phyloP scores from a whole-genome alignment of 2,329 filamentous ascomycete genomes.

The Ophiostoma piceae region DNA sequence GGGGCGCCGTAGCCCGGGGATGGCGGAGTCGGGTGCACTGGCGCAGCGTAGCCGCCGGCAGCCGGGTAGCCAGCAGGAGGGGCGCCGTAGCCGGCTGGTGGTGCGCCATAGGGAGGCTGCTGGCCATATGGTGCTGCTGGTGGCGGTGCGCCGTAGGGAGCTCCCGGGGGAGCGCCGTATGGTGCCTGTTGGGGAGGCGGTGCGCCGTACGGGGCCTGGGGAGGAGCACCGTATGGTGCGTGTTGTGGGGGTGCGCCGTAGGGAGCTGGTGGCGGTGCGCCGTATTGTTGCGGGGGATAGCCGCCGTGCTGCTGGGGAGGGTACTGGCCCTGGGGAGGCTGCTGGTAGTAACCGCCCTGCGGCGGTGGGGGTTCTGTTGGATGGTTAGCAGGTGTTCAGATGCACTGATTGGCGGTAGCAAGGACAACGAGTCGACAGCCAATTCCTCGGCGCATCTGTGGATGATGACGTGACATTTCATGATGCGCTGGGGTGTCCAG shows the following conservation, averaged over 20 bases:
- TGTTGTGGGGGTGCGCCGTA: slow-evolving; percentile 31
- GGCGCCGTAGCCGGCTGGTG: slow-evolving; percentile 33
- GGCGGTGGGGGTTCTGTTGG: slow-evolving; percentile 30
- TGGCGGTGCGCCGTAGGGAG: slow-evolving; percentile 28
- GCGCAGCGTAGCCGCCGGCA: slow-evolving; percentile 26
- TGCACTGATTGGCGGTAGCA: neutral
- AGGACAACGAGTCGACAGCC: neutral
- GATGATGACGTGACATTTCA: neutral
- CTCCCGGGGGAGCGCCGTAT: slow-evolving; percentile 31
- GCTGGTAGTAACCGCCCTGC: slow-evolving; percentile 29
- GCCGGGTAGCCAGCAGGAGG: slow-evolving; percentile 33
- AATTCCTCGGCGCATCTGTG: neutral
- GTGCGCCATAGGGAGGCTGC: slow-evolving; percentile 26
- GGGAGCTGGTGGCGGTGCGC: slow-evolving; percentile 26
- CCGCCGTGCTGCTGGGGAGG: slow-evolving; percentile 30
- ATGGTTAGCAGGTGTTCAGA: neutral
- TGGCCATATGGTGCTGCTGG: slow-evolving; percentile 33
- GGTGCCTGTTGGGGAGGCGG: slow-evolving; percentile 4
- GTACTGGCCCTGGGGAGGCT: slow-evolving; percentile 11
- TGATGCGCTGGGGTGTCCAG: neutral
- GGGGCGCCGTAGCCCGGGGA: slow-evolving; percentile 70
- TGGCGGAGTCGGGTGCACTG: slow-evolving; percentile 54
- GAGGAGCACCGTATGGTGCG: slow-evolving; percentile 32
- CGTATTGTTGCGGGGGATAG: slow-evolving; percentile 26
- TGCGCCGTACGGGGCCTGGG: slow-evolving; percentile 16